These are phyloP conservation scores for Globisporangium polare DNA, from an alignment of 352 stramenopile genomes.

Conservation along the genomic window DNA sequence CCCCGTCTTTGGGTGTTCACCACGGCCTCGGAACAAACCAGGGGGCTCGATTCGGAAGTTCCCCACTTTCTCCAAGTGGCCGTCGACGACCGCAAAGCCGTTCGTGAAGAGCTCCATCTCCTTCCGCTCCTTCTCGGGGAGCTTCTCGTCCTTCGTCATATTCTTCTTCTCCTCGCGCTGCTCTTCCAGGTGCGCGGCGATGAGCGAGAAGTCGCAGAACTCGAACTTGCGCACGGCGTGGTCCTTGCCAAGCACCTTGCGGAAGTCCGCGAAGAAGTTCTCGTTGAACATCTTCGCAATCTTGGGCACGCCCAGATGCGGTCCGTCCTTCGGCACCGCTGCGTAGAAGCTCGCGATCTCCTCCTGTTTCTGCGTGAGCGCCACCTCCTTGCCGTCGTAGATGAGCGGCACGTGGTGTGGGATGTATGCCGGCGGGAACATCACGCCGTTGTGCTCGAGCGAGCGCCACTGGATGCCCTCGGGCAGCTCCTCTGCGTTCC, in stretches of 20 bases:
- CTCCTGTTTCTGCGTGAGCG: slow-evolving; percentile 94
- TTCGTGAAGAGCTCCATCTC: slow-evolving; percentile 92
- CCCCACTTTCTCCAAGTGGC: slow-evolving; percentile 97
- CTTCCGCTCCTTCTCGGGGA: slow-evolving; percentile 85
- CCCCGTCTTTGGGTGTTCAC: slow-evolving; percentile 99
- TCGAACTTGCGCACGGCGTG: slow-evolving; percentile 96
- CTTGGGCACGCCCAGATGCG: slow-evolving; percentile 96
- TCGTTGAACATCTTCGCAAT: slow-evolving; percentile 98
- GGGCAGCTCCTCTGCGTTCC: slow-evolving; percentile 94
- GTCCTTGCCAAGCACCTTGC: slow-evolving; percentile 87
- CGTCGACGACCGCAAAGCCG: slow-evolving; percentile 97
- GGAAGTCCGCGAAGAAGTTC: slow-evolving; percentile 98
- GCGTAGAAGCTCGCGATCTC: slow-evolving; percentile 96
- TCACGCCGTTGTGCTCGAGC: slow-evolving; percentile 99
- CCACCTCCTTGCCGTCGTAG: slow-evolving; percentile 92
- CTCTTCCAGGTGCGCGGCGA: slow-evolving; percentile 91
- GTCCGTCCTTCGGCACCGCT: slow-evolving; percentile 95
- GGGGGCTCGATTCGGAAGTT: slow-evolving; percentile 98
- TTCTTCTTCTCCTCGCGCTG: slow-evolving; percentile 93
- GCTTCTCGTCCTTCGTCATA: slow-evolving; percentile 95
- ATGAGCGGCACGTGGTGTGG: slow-evolving; percentile 95
- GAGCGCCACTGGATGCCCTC: slow-evolving; percentile 96
- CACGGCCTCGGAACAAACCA: slow-evolving; percentile 96
- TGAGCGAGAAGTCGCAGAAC: slow-evolving; percentile 97
- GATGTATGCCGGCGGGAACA: slow-evolving; percentile 95